phyloP scores from a whole-genome alignment of 1,284 basidiomycete species.

The Cryptococcus neoformans region DNA sequence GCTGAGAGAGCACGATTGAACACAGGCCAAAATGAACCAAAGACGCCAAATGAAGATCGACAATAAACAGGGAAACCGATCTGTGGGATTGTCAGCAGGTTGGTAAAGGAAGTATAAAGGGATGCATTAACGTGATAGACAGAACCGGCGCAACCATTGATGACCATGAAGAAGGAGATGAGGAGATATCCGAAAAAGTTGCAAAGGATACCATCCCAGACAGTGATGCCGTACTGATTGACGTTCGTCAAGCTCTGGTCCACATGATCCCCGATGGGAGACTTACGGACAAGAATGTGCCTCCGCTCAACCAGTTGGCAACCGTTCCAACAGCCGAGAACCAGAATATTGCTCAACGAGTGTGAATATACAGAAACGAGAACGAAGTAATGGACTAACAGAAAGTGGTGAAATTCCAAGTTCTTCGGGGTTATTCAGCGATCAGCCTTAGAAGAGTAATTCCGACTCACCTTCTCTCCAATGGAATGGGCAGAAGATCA shows the following conservation, averaged over 20 bases:
- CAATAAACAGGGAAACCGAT: constrained; percentile 73
- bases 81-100: constrained; percentile 43
- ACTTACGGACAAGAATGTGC: constrained; percentile 26
- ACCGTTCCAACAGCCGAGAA: constrained; percentile 30
- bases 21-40: constrained; percentile 74
- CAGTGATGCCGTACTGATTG: constrained; percentile 20
- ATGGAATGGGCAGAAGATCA: constrained; percentile 32
- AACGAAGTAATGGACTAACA: background rate
- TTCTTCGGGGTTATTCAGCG: constrained; percentile 8
- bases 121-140: constrained; percentile 30
- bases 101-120: background rate
- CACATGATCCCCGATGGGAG: background rate
- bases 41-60: constrained; percentile 72
- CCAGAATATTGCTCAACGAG: constrained; percentile 19
- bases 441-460: background rate
- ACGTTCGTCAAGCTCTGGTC: background rate
- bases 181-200: constrained; percentile 29
- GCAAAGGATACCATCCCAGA: constrained; percentile 32
- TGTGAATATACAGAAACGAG: constrained; percentile 5
- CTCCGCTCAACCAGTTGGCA: constrained; percentile 27
- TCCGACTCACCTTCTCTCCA: constrained; percentile 16
- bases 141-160: constrained; percentile 35
- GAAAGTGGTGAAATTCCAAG: constrained; percentile 27
- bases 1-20: constrained; percentile 69
- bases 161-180: constrained; percentile 35